phyloP scores from a whole-genome alignment of 176 grass and related monocot species.

The Eleusine indica region DNA sequence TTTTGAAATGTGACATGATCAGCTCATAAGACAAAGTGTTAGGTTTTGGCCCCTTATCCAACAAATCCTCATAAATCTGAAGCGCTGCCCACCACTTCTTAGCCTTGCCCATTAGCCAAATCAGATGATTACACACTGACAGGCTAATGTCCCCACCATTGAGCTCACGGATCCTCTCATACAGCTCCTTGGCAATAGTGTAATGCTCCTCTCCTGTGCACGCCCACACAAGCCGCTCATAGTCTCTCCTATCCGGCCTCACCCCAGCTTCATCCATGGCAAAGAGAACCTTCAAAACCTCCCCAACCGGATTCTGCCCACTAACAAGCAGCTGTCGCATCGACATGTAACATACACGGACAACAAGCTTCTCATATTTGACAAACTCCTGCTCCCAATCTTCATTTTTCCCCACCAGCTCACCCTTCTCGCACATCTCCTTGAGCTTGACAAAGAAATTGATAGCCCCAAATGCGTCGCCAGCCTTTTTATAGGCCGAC shows the following conservation, averaged over 20 bases:
- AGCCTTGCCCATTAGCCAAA: conserved; percentile 85
- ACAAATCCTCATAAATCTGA: conserved; percentile 83
- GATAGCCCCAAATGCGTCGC: conserved; percentile 57
- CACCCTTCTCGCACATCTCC: conserved; percentile 54
- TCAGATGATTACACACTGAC: conserved; percentile 85
- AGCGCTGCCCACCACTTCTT: conserved; percentile 98
- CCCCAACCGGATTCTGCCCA: conserved; percentile 47
- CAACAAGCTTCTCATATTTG: conserved; percentile 62
- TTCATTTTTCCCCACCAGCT: conserved; percentile 44
- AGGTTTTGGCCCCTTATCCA: conserved; percentile 76
- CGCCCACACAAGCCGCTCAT: conserved; percentile 77
- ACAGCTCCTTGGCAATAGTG: conserved; percentile 71
- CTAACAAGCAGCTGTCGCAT: conserved; percentile 61
- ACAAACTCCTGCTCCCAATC: conserved; percentile 69
- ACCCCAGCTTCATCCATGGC: conserved; percentile 62
- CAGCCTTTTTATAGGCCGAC: conserved; percentile 73
- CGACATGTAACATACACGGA: conserved; percentile 50
- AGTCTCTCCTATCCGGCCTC: conserved; percentile 39
- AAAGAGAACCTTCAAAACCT: conserved; percentile 65
- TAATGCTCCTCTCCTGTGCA: conserved; percentile 76
- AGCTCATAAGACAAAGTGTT: conserved; percentile 82
- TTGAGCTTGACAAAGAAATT: conserved; percentile 60
- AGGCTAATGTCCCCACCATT: conserved; percentile 53
- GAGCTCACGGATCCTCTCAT: conserved; percentile 65
- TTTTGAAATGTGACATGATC: conserved; percentile 74